phyloP scores from a whole-genome alignment of 2,329 filamentous ascomycete genomes.

The Hypomyces rosellus region DNA sequence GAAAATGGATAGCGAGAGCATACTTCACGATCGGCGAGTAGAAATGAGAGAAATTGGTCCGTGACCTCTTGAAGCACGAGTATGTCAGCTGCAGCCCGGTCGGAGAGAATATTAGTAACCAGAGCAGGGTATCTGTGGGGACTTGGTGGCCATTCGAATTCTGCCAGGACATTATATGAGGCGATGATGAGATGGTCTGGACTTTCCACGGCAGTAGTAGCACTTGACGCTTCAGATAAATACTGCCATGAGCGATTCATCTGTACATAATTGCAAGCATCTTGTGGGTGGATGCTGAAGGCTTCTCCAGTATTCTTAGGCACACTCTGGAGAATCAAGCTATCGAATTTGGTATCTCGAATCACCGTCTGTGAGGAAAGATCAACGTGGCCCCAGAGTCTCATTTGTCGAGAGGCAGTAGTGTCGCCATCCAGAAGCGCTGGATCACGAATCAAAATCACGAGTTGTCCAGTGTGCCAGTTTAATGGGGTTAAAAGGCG shows the following conservation, averaged over 20 bases:
- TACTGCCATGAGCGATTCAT: not conserved
- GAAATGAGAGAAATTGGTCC: conserved; percentile 52
- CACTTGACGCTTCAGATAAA: not conserved
- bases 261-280: not conserved
- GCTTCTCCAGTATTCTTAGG: not conserved
- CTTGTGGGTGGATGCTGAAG: not conserved
- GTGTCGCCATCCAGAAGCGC: conserved; percentile 20
- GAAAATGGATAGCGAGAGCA: conserved; percentile 45
- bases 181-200: conserved; percentile 31
- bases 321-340: not conserved
- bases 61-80: conserved; percentile 58
- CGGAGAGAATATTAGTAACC: conserved; percentile 37
- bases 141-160: conserved; percentile 42
- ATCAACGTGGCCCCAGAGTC: conserved; percentile 47
- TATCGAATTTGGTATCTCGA: not conserved
- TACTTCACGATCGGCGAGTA: conserved; percentile 43
- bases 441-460: conserved; percentile 46
- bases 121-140: conserved; percentile 36
- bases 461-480: conserved; percentile 44
- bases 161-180: conserved; percentile 48
- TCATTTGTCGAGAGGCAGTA: conserved; percentile 42
- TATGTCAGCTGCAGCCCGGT: conserved; percentile 38
- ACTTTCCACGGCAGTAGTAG: not conserved
- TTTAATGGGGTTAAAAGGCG: conserved; percentile 38
- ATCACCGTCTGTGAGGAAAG: conserved; percentile 16